phyloP scores from a whole-genome alignment of 768 basidiomycete genomes.

The Termitomyces sp. region DNA sequence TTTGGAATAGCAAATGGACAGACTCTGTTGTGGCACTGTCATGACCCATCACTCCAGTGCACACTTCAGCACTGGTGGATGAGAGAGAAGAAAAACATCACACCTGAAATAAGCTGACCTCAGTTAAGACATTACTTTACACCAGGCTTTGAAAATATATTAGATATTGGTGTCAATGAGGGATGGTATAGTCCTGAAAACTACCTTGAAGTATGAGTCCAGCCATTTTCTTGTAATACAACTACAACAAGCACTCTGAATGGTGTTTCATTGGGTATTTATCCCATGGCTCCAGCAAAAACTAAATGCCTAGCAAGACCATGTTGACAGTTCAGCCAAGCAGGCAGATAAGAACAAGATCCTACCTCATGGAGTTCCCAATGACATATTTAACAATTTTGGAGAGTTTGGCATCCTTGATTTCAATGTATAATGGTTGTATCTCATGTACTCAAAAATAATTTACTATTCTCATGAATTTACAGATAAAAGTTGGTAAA shows the following conservation, averaged over 20 bases:
- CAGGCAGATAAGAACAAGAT: constrained; percentile 31
- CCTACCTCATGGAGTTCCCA: constrained; percentile 37
- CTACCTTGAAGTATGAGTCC: neutral
- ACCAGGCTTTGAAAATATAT: constrained; percentile 29
- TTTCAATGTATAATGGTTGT: constrained; percentile 28
- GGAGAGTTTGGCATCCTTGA: constrained; percentile 25
- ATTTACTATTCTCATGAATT: no score
- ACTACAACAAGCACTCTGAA: neutral
- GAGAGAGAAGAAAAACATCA: constrained; percentile 35
- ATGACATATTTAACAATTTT: constrained; percentile 27
- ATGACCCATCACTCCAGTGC: constrained; percentile 34
- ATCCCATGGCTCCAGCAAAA: constrained; percentile 40
- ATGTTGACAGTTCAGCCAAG: constrained; percentile 20
- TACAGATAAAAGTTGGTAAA: constrained; percentile 1
- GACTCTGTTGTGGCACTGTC: constrained; percentile 32
- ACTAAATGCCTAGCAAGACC: constrained; percentile 26
- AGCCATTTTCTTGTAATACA: neutral
- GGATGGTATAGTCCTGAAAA: constrained; percentile 22
- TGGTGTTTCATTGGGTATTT: constrained; percentile 37
- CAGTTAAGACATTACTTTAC: constrained; percentile 24
- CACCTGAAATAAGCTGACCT: constrained; percentile 42
- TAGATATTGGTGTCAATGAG: constrained; percentile 26
- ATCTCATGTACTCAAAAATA: no score
- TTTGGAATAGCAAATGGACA: constrained; percentile 43
- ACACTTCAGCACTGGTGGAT: constrained; percentile 41